Conservation (phyloP, 306 rosid genomes). For the Castanospermum australe region DNA sequence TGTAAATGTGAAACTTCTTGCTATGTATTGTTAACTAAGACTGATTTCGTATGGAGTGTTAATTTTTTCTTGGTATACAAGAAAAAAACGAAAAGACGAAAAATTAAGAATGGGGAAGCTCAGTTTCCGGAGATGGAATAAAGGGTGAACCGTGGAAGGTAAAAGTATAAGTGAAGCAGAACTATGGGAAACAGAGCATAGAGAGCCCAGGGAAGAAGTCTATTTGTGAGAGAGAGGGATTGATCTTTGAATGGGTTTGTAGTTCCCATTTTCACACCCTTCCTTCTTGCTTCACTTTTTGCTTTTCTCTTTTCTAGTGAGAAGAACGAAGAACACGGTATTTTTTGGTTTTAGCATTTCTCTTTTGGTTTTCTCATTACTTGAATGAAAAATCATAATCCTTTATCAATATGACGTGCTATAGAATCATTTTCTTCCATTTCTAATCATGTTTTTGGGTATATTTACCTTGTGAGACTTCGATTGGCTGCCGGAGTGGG, state of each 20-base stretch:
- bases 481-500: too few relatives aligned
- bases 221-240: constrained; percentile 22
- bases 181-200: constrained; percentile 41
- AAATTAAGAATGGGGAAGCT: constrained; percentile 2
- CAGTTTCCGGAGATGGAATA: constrained; percentile 25
- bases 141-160: constrained; percentile 33
- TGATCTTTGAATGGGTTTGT: constrained; percentile 46
- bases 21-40: too few relatives aligned
- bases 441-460: too few relatives aligned
- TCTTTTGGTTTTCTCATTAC: too few relatives aligned
- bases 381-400: too few relatives aligned
- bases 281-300: background rate
- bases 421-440: too few relatives aligned
- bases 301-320: background rate
- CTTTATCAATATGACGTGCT: too few relatives aligned
- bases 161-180: constrained; percentile 39
- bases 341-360: background rate
- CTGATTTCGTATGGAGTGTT: too few relatives aligned
- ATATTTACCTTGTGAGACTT: too few relatives aligned
- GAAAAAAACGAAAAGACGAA: too few relatives aligned
- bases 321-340: background rate
- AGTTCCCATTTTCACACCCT: constrained; percentile 38
- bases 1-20: too few relatives aligned
- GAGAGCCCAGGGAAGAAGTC: constrained; percentile 46
- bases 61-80: too few relatives aligned